Conservation (phyloP, 2,329 filamentous ascomycete genomes). For the Fusarium sp. region DNA sequence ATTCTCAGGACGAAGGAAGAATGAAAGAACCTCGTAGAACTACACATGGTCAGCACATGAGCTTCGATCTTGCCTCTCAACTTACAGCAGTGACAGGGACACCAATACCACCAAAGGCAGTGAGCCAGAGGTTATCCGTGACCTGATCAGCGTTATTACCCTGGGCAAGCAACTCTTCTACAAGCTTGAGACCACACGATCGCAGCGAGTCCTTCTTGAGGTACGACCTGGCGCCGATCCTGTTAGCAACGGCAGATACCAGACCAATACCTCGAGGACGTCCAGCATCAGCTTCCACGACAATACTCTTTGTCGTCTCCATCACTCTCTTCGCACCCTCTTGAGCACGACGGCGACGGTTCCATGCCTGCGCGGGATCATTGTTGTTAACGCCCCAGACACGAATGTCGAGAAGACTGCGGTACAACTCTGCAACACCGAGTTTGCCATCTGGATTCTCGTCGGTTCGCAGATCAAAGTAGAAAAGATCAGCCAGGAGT, state of each 20-base stretch:
- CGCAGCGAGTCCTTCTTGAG: conserved; percentile 51
- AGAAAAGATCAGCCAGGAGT: conserved; percentile 65
- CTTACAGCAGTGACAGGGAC: conserved; percentile 51
- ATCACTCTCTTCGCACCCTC: conserved; percentile 51
- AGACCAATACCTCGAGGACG: conserved; percentile 47
- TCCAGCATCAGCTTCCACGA: conserved; percentile 49
- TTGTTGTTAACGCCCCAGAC: conserved; percentile 58
- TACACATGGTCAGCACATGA: conserved; percentile 28
- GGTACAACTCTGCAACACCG: conserved; percentile 53
- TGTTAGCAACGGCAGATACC: conserved; percentile 40
- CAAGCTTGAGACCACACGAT: conserved; percentile 51
- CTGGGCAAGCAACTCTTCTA: conserved; percentile 49
- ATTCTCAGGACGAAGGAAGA: conserved; percentile 53
- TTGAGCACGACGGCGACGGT: conserved; percentile 54
- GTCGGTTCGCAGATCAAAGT: conserved; percentile 64
- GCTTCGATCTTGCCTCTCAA: not conserved
- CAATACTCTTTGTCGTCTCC: conserved; percentile 51
- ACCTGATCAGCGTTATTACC: conserved; percentile 47
- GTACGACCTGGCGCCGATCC: conserved; percentile 42
- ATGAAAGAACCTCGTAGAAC: conserved; percentile 57
- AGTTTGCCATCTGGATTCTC: conserved; percentile 61
- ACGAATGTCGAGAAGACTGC: conserved; percentile 54
- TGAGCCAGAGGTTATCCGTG: conserved; percentile 51
- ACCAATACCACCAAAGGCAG: conserved; percentile 53
- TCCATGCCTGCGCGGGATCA: conserved; percentile 58